Percentiles rank a stretch among this genome's conserved stretches.
phyloP scores from a whole-genome alignment of 1,139 yeast genomes.

The Geotrichum candidum region DNA sequence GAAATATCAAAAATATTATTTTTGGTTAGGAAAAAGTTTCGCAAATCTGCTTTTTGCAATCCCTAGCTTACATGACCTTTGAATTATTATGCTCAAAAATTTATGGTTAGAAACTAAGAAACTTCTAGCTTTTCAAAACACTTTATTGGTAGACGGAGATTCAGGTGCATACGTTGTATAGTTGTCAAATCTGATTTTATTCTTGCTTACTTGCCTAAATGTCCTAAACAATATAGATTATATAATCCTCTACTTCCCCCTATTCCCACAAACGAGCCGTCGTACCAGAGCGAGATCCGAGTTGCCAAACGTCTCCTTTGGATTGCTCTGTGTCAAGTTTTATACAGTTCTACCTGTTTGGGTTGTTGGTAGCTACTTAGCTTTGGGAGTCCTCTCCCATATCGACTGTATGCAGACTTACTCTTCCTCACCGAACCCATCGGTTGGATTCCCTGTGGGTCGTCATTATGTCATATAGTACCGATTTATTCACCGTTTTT shows the following conservation, averaged over 20 bases:
- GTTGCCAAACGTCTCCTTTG: not conserved
- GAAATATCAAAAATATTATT: no score
- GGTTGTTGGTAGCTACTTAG: not conserved
- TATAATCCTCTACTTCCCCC: not conserved
- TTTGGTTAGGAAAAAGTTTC: no score
- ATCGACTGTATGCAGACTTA: not conserved
- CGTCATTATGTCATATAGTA: not conserved
- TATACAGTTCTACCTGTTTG: not conserved
- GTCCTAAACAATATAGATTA: no score
- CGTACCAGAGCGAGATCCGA: not conserved
- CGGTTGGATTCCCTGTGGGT: not conserved
- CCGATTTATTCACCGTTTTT: not conserved
- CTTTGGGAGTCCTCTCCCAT: not conserved
- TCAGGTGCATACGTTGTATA: no score
- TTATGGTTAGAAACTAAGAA: no score
- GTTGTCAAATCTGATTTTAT: no score
- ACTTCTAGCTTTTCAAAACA: no score
- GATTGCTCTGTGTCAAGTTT: not conserved
- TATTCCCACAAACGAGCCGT: not conserved
- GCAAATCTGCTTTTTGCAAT: no score
- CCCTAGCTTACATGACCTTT: no score
- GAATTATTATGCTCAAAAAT: no score
- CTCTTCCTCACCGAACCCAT: not conserved
- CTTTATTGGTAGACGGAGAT: no score
- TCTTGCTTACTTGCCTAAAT: no score